Evolutionary conservation across 2,329 filamentous ascomycete species (phyloP).

Genomic region (Cryoendolithus antarcticus): DNA sequence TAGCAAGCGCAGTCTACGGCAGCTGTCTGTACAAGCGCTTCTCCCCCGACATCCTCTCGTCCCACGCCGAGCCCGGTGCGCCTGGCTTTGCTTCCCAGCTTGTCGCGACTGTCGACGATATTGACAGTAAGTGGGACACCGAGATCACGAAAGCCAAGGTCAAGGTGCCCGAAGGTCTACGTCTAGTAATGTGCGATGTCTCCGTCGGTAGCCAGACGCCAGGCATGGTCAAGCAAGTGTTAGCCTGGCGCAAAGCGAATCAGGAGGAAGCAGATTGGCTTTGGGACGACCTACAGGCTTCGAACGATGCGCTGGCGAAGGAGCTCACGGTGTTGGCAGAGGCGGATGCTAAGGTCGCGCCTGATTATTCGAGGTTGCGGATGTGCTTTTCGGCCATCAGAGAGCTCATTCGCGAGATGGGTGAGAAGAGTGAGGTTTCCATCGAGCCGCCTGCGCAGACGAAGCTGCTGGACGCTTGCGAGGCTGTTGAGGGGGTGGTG

Average conservation of each 20-base stretch:
- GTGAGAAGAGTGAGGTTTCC: conserved; percentile 58
- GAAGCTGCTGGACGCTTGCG: conserved; percentile 64
- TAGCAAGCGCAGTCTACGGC: conserved; percentile 84
- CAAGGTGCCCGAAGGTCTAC: conserved; percentile 58
- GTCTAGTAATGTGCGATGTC: conserved; percentile 88
- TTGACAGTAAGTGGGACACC: conserved; percentile 58
- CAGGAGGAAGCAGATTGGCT: conserved; percentile 51
- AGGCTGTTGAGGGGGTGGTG: conserved; percentile 61
- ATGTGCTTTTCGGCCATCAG: conserved; percentile 40
- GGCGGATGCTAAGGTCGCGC: conserved; percentile 31
- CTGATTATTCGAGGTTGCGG: conserved; percentile 41
- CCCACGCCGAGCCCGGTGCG: conserved; percentile 53
- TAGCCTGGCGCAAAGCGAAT: conserved; percentile 64
- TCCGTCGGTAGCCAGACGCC: conserved; percentile 89
- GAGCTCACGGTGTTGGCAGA: conserved; percentile 46
- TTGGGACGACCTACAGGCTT: conserved; percentile 62
- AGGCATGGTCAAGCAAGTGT: conserved; percentile 85
- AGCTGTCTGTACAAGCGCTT: conserved; percentile 89
- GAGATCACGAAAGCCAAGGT: conserved; percentile 60
- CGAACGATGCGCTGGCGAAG: conserved; percentile 58
- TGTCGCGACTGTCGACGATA: conserved; percentile 52
- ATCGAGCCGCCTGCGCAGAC: conserved; percentile 86
- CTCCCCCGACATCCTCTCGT: conserved; percentile 60
- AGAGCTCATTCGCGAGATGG: conserved; percentile 62
- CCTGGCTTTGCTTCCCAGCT: conserved; percentile 56